Evolutionary conservation across 148 eudicot species (phyloP).

Genomic region (Camellia lanceoleosa): DNA sequence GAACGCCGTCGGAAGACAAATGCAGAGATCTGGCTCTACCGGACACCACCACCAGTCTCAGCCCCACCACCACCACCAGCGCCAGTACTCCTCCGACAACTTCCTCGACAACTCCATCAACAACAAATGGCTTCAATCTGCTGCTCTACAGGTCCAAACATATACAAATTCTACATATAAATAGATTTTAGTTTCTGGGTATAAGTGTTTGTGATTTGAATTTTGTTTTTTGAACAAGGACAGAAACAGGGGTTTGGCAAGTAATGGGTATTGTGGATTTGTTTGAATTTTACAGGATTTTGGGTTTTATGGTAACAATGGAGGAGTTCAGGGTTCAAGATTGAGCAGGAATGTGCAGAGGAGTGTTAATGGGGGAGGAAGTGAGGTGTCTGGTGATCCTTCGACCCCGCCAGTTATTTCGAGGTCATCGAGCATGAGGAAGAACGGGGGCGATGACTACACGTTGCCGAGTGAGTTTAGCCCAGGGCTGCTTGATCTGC

Average conservation of each 20-base stretch:
- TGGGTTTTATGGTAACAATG: slow-evolving; percentile 37
- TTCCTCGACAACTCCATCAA: slow-evolving; percentile 40
- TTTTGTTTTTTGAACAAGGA: background rate
- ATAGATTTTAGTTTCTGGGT: background rate
- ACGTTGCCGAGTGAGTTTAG: slow-evolving; percentile 42
- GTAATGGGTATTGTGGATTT: slow-evolving; percentile 8
- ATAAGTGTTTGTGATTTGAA: background rate
- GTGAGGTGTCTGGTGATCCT: slow-evolving; percentile 40
- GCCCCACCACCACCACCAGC: slow-evolving; percentile 22
- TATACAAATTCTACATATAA: background rate
- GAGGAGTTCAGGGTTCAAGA: slow-evolving; percentile 32
- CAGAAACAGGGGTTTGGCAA: background rate
- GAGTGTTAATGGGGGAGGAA: slow-evolving; percentile 32
- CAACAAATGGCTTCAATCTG: slow-evolving; percentile 64
- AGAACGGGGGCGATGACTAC: slow-evolving; percentile 24
- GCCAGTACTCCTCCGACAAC: slow-evolving; percentile 42
- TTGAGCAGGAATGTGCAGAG: slow-evolving; percentile 39
- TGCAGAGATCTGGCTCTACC: slow-evolving; percentile 49
- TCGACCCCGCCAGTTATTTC: slow-evolving; percentile 28
- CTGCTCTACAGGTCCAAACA: slow-evolving; percentile 29
- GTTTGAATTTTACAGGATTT: slow-evolving; percentile 29
- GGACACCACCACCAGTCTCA: slow-evolving; percentile 27
- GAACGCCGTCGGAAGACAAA: slow-evolving; percentile 51
- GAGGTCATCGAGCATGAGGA: slow-evolving; percentile 38
- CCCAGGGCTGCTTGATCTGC: slow-evolving; percentile 72